Base-by-base conservation (phyloP, 2,329 filamentous ascomycete genomes). In the Stachybotrys chartarum region DNA sequence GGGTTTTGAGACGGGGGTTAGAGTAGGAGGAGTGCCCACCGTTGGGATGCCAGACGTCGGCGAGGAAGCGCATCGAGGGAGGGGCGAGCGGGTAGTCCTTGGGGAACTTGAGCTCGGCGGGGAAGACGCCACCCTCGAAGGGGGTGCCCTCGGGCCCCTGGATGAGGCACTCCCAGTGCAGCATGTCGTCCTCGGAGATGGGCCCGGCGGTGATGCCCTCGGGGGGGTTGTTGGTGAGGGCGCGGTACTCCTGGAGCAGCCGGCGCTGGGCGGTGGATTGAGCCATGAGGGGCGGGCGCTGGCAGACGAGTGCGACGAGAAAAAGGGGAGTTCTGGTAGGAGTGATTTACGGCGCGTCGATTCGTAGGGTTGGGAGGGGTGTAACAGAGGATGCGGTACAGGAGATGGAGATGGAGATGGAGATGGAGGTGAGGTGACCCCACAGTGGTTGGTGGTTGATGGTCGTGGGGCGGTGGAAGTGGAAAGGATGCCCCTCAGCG, bases 121-220 rank as follows among this genome's bases (percentile, higher is more conserved):
- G 91, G 71, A 97, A 99, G 57, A 99, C 85, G 54, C 94, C 94
- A 57, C 92, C 93, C 77, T 96, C 93, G 65, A 96, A 99, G 1
- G 94, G 94, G 1, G 94, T 99, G 59, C 88, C 94, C 68, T 96
- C 92, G 12, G 94, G 94, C 0, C 94, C 94, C 72, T 96, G 88
- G 66, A 99, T 97, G 59, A 97, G 78, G 8, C 92, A 94, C 76
- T 99, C 94, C 94, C 94, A 99, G 67, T 90, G 79, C 65, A 97
- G 89, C 68, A 97, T 86, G 76, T 99, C 91, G 71, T 97, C 94
- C 78, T 99, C 94, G 61, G 83, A 88, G 58, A 97, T 79, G 39
- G 94, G 94, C 18, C 94, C 94, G 16, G 94, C 94, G 57, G 90
- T 96, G 75, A 99, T 97, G 71, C 94, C 94, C 59, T 97, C 93